Base-by-base conservation (phyloP, 768 basidiomycete genomes). In the Phaeolepiota aurea region DNA sequence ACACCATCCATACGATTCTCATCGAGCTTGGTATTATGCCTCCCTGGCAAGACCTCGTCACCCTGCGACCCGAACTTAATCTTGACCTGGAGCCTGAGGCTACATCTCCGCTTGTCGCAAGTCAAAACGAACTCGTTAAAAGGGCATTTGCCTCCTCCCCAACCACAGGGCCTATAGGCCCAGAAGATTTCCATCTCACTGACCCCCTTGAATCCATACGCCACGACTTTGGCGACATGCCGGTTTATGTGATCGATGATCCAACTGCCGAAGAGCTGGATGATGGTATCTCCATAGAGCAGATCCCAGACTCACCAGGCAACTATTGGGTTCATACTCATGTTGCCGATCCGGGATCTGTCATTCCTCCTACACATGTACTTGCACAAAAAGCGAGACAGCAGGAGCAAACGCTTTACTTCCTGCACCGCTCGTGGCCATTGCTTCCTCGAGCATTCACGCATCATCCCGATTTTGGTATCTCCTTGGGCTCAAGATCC, bases 171-270 rank as follows among this genome's bases (percentile, higher is more conserved):
- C 64, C 68, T 12, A 53, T 80, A 2, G 77, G 79, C 3, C 76
- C 74, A 1, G 70, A 82, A 45, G 85, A 87, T 44, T 69, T 87
- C 13, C 73, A 82, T 45, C 53, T 65, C 1, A 49, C 54, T 2
- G 91, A 96, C 53, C 70, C 74, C 0, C 66, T 83, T 38, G 83
- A 82, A 19, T 61, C 72, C 15, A 56, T 90, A 3, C 83, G 93
- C 2, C 84, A 87, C 53, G 93, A 97, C 57, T 94, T 91, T 59
- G 89, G 87, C 18, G 54, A 81, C 45, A 53, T 83, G 46, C 77
- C 76, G 0, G 87, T 90, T 3, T 98, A 82, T 56, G 82, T 93
- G 14, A 80, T 99, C 41, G 96, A 99, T 53, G 87, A 89, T 44
- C 47, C 67, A 0, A 55, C 51, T 4, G 92, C 96, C 0, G 62